Base-by-base conservation (phyloP, 306 rosid species). In the Ormosia emarginata region DNA sequence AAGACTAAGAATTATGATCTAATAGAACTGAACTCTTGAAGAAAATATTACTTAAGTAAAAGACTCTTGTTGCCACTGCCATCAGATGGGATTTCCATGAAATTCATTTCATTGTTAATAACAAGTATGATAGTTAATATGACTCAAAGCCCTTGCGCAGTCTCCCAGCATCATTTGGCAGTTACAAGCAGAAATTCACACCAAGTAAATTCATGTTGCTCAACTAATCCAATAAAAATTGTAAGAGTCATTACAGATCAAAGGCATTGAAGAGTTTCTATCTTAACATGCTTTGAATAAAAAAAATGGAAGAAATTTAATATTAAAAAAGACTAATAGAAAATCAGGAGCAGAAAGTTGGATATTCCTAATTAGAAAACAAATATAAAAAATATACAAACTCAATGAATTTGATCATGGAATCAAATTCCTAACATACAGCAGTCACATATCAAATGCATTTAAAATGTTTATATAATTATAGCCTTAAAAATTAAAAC, bases 61-160 rank as follows among this genome's bases (percentile, higher is more conserved):
- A 43, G 9, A 18, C 14, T 49, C 59, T 43, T 77, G 41, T 44
- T 37, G 74, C 41, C 44, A 67, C 43, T 66, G 79, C 92, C 93
- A 89, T 89, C 90, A 88, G 91, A 86, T 78, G 87, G 87, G 86
- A 86, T 88, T 72, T 75, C 47, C 33, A 73, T 81, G 49, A 30
- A 46, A 74, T 50, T 75, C 63, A 57, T 91, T 77, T 81, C 90
- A 83, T 84, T 72, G 85, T 72, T 55, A 87, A 78, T 15, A 75
- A 64, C 63, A 40, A 39, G 37, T 39, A 73, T 41, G 30, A 77
- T 53, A 58, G 78, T 15, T 61, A 64, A 40, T 24, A 69, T 72
- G 67, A 88, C 86, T 92, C 88, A 89, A 87, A 86, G 86, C 92
- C 91, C 91, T 76, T 90, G 90, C 86, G 62, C 89, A 81, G 76